phyloP scores from a whole-genome alignment of 371 early-diverging fungal genomes.

The Apophysomyces ossiformis region DNA sequence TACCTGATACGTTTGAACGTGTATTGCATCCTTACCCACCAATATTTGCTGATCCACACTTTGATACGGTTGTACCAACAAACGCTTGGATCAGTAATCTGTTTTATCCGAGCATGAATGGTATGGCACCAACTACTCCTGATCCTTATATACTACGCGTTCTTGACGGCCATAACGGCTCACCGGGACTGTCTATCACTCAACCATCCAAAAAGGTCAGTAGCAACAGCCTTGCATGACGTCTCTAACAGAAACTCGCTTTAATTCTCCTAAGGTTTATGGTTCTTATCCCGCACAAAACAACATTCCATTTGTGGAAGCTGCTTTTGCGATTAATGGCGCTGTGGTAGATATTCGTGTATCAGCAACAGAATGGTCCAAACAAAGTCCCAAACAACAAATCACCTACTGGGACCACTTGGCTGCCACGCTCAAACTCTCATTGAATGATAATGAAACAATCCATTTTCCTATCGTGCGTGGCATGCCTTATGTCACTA shows the following conservation, averaged over 20 bases:
- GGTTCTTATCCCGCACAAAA: slow-evolving; percentile 47
- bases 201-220: slow-evolving; percentile 17
- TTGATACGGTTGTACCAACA: slow-evolving; percentile 42
- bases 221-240: not conserved
- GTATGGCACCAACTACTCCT: slow-evolving; percentile 48
- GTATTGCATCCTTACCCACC: slow-evolving; percentile 39
- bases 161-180: slow-evolving; percentile 45
- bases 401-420: slow-evolving; percentile 47
- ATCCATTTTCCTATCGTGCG: slow-evolving; percentile 54
- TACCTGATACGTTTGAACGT: slow-evolving; percentile 5
- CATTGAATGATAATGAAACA: not conserved
- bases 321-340: slow-evolving; percentile 47
- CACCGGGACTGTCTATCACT: slow-evolving; percentile 47
- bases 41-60: slow-evolving; percentile 30
- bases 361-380: slow-evolving; percentile 43
- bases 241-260: not conserved
- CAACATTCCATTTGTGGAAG: slow-evolving; percentile 41
- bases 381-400: slow-evolving; percentile 15
- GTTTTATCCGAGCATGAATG: slow-evolving; percentile 45
- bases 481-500: slow-evolving; percentile 60
- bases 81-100: slow-evolving; percentile 54
- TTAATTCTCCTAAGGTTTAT: slow-evolving; percentile 18
- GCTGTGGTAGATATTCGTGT: slow-evolving; percentile 45
- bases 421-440: slow-evolving; percentile 33
- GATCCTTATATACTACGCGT: slow-evolving; percentile 53